Base-by-base conservation (phyloP, 805 yeast species). In the Sugiyamaella lignohabitans region DNA sequence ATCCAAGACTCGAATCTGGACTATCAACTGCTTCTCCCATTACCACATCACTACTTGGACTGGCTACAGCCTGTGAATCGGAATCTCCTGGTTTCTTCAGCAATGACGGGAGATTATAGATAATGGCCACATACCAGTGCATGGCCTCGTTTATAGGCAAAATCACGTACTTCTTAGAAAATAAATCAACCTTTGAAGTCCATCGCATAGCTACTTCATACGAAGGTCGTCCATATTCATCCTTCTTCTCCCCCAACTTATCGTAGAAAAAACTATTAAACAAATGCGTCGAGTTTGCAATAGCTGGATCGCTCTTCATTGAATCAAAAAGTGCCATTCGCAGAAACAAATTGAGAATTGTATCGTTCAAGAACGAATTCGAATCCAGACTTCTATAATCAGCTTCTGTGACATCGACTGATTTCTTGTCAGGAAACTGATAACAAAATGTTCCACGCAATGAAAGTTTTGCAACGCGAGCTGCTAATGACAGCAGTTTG, bases 41-140 rank as follows among this genome's bases (percentile, higher is more conserved):
- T 6, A 38, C 20, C n/a, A n/a, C n/a, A n/a, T n/a, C n/a, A n/a
- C n/a, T n/a, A n/a, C n/a, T n/a, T n/a, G n/a, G n/a, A 10, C 43
- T 17, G 24, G 22, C 42, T 5, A 23, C 41, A 19, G 27, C 24
- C 3, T 29, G 17, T 29, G 20, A 38, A 20, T 34, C 53, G 10
- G 35, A 40, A 14, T 21, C 41, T 23, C 27, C 49, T 17, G 42
- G 50, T 41, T 47, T 49, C 43, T 24, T 52, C 51, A 50, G 48
- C 30, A 45, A 30, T 3, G 46, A 50, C 40, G 48, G 53, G 4
- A 78, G 67, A 50, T 82, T 74, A 48, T 78, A 71, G 3, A 91
- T 75, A 3, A 91, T 75, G 22, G 86, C 81, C 40, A 89, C 80
- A 59, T 80, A 86, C 98, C 98, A 93, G 66, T 93, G 98, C 35